Percentiles rank a stretch among this genome's conserved stretches.
Conservation (phyloP, 208 protist species). For the Herpetomonas muscarum region DNA sequence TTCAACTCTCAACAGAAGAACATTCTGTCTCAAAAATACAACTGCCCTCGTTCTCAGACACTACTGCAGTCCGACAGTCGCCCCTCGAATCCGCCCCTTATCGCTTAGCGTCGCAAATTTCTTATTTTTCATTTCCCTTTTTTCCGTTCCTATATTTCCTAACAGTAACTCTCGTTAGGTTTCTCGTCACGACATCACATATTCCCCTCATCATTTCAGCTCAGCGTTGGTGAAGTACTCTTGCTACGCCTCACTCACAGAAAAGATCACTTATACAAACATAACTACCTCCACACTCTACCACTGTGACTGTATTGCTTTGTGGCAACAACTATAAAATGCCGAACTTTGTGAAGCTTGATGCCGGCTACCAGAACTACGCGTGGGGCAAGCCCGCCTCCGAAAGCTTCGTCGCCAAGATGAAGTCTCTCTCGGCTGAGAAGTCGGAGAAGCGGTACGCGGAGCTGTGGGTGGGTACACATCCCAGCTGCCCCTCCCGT, state of each 20-base stretch:
- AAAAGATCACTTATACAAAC: background rate
- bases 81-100: background rate
- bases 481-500: constrained; percentile 88
- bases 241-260: background rate
- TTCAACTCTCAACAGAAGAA: too few species aligned
- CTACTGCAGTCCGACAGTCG: background rate
- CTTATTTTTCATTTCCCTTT: background rate
- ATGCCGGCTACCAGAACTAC: constrained; percentile 80
- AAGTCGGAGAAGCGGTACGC: constrained; percentile 72
- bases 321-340: constrained; percentile 14
- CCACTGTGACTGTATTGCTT: background rate
- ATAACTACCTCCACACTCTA: background rate
- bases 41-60: too few species aligned
- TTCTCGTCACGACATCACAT: background rate
- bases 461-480: constrained; percentile 98
- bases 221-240: background rate
- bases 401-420: constrained; percentile 81
- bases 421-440: constrained; percentile 54
- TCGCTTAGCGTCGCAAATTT: background rate
- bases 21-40: too few species aligned
- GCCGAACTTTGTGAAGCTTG: constrained; percentile 40
- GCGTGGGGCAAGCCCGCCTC: constrained; percentile 76
- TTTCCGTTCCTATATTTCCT: background rate
- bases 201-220: background rate
- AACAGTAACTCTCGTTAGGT: background rate